Evolutionary conservation across 208 protist species (phyloP).

Genomic region (Acanthamoeba castellanii): DNA sequence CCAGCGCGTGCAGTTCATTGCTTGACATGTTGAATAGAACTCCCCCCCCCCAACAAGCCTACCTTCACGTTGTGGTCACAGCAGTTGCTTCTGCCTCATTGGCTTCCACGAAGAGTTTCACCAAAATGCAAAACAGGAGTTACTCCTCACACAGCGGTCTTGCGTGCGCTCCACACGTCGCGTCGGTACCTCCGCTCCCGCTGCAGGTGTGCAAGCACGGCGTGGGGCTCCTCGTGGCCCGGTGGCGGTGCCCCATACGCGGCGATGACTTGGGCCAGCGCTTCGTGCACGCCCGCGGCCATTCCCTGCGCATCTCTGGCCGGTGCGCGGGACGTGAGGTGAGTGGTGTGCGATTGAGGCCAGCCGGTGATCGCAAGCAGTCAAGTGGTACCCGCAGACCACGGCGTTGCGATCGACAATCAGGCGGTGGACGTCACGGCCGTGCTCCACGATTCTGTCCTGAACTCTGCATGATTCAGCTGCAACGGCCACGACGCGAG

Average conservation of each 20-base stretch:
- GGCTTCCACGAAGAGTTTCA: too few species aligned
- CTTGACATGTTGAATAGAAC: too few species aligned
- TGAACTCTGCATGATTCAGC: background rate
- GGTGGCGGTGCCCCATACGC: background rate
- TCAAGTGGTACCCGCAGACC: conserved; percentile 31
- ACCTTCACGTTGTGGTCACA: too few species aligned
- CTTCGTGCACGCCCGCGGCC: conserved; percentile 42
- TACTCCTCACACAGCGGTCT: background rate
- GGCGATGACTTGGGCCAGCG: background rate
- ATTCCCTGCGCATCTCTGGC: conserved; percentile 36
- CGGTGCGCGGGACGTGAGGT: background rate
- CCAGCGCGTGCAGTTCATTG: too few species aligned
- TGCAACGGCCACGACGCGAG: background rate
- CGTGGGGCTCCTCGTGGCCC: background rate
- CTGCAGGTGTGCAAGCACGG: background rate
- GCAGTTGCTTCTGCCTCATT: too few species aligned
- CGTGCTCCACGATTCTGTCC: background rate
- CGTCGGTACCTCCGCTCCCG: conserved; percentile 11
- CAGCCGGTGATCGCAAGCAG: background rate
- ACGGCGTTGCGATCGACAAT: background rate
- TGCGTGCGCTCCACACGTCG: conserved; percentile 49
- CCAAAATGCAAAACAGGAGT: background rate
- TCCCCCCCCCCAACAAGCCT: too few species aligned
- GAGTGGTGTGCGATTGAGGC: background rate
- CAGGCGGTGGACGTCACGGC: background rate